These are phyloP conservation scores for Serpula lacrymans DNA, from an alignment of 768 basidiomycete species.

Conservation along the genomic window DNA sequence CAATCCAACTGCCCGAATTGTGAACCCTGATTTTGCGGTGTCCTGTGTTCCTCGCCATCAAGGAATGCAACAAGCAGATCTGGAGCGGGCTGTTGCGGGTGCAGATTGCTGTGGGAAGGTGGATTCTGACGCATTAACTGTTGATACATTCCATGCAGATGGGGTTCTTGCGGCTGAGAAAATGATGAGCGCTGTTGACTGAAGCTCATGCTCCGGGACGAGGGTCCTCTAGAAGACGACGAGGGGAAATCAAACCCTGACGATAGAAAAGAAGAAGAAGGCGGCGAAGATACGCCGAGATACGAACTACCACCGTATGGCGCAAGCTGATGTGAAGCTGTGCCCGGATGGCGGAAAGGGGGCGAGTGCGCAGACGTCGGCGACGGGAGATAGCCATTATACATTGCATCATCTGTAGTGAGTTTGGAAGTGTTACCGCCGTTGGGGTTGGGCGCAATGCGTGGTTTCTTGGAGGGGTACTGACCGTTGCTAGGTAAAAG, in stretches of 20 bases:
- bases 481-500: constrained; percentile 24
- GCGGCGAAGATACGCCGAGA: constrained; percentile 16
- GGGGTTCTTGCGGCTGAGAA: constrained; percentile 23
- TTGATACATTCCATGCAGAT: constrained; percentile 28
- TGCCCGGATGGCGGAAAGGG: constrained; percentile 26
- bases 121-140: constrained; percentile 18
- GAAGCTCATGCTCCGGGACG: constrained; percentile 21
- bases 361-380: constrained; percentile 25
- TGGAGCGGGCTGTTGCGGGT: constrained; percentile 19
- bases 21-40: constrained; percentile 17
- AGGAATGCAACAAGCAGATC: constrained; percentile 27
- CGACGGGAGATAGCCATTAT: constrained; percentile 28
- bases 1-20: constrained; percentile 28
- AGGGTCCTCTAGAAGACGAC: constrained; percentile 20
- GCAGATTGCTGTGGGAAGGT: constrained; percentile 12
- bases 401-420: constrained; percentile 24
- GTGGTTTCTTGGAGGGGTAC: constrained; percentile 19
- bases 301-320: constrained; percentile 20
- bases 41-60: constrained; percentile 25
- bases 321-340: constrained; percentile 22
- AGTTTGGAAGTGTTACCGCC: constrained; percentile 22
- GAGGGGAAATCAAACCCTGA: constrained; percentile 28
- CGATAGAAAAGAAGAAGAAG: constrained; percentile 19
- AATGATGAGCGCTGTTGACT: constrained; percentile 22
- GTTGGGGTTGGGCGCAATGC: constrained; percentile 22